Percentiles rank a stretch among this genome's conserved stretches.
These are phyloP conservation scores for Beauveria australis DNA, from an alignment of 2,329 filamentous ascomycete genomes.

Conservation along the genomic window DNA sequence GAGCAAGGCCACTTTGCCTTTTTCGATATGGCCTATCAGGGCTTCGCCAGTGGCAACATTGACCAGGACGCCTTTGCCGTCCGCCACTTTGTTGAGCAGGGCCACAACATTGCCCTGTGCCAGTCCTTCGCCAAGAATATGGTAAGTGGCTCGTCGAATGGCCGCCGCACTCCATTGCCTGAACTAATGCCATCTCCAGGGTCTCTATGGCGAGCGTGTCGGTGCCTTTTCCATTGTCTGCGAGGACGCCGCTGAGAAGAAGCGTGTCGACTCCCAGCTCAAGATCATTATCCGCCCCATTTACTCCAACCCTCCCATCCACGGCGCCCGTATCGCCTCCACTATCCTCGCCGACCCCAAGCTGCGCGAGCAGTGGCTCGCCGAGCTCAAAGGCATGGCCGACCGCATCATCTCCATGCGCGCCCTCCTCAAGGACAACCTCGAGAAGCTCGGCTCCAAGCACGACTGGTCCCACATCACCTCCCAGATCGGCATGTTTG, in stretches of 20 bases:
- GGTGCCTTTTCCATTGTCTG: conserved; percentile 93
- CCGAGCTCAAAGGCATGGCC: conserved; percentile 96
- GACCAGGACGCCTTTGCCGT: conserved; percentile 90
- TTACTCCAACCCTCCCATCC: conserved; percentile 96
- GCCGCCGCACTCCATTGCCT: neutral
- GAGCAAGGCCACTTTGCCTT: conserved; percentile 83
- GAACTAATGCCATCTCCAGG: conserved; percentile 37
- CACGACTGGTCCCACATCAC: conserved; percentile 99
- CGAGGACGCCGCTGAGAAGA: conserved; percentile 80
- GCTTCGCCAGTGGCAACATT: conserved; percentile 88
- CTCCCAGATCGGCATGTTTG: conserved; percentile 98
- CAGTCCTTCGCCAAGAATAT: conserved; percentile 99
- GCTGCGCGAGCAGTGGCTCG: conserved; percentile 89
- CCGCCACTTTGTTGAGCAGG: conserved; percentile 86
- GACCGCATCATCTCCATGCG: conserved; percentile 99
- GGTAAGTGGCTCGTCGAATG: conserved; percentile 40
- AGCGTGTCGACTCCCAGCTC: conserved; percentile 92
- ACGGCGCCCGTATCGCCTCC: conserved; percentile 89
- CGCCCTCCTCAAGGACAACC: conserved; percentile 84
- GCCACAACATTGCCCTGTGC: conserved; percentile 78
- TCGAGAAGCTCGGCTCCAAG: conserved; percentile 90
- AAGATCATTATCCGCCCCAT: conserved; percentile 95
- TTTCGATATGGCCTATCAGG: conserved; percentile 99
- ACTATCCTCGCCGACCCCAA: conserved; percentile 80
- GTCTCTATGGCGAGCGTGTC: conserved; percentile 96